phyloP scores from a whole-genome alignment of 768 basidiomycete genomes.

The Collybiopsis luxurians region DNA sequence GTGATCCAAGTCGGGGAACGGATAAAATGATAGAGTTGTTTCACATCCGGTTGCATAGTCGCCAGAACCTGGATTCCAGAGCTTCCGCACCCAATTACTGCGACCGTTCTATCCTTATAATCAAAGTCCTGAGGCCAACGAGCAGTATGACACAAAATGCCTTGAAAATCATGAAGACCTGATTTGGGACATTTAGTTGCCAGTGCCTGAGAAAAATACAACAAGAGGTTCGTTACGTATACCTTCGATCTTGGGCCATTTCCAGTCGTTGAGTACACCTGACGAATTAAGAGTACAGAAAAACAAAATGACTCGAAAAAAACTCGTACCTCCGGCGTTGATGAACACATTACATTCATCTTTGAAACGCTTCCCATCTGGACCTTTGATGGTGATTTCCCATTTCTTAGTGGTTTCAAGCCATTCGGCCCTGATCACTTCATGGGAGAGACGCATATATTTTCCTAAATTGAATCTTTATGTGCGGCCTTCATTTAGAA shows the following conservation, averaged over 20 bases:
- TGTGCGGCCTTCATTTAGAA: background rate
- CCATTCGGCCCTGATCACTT: conserved; percentile 40
- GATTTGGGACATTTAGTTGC: background rate
- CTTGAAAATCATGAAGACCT: conserved; percentile 42
- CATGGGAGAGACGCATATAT: conserved; percentile 41
- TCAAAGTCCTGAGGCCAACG: conserved; percentile 38
- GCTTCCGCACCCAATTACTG: conserved; percentile 40
- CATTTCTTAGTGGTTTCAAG: conserved; percentile 37
- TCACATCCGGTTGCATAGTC: conserved; percentile 38
- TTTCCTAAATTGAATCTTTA: conserved; percentile 29
- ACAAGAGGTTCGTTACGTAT: background rate
- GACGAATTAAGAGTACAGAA: background rate
- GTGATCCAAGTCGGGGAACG: conserved; percentile 46
- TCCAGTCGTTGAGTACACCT: conserved; percentile 32
- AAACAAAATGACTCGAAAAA: background rate
- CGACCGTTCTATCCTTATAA: conserved; percentile 37
- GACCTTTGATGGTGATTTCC: conserved; percentile 33
- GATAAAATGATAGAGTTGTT: conserved; percentile 38
- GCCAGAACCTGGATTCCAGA: conserved; percentile 45
- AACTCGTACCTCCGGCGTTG: conserved; percentile 19
- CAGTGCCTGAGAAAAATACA: background rate
- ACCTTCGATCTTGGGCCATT: conserved; percentile 49
- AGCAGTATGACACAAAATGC: conserved; percentile 48
- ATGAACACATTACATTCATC: conserved; percentile 21
- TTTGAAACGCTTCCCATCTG: conserved; percentile 18